phyloP scores from a whole-genome alignment of 441 rosid genomes.

The Populus tomentosa region DNA sequence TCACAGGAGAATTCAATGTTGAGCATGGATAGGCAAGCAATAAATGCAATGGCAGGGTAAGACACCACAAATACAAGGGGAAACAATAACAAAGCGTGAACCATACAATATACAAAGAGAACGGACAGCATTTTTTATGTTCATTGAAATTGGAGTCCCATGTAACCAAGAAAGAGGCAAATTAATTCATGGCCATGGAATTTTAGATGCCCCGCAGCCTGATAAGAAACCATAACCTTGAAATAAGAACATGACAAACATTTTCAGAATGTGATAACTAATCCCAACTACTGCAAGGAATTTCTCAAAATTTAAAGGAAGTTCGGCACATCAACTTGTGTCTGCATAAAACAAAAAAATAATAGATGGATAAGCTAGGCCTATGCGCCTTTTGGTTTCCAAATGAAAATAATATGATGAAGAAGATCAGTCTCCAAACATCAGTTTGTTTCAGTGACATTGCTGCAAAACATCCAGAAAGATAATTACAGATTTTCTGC shows the following conservation, averaged over 20 bases:
- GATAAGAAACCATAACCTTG: background rate
- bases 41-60: background rate
- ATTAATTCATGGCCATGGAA: background rate
- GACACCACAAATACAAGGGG: background rate
- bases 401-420: background rate
- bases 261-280: background rate
- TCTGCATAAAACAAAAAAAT: background rate
- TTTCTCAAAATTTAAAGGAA: background rate
- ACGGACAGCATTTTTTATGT: background rate
- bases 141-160: background rate
- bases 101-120: background rate
- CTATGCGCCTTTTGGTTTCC: background rate
- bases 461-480: background rate
- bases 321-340: background rate
- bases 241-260: background rate
- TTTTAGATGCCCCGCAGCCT: background rate
- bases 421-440: background rate
- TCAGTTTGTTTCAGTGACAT: background rate
- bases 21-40: slow-evolving; percentile 1
- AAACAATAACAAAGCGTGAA: background rate
- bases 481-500: background rate
- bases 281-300: background rate
- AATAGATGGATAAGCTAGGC: background rate
- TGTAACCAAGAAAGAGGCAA: background rate
- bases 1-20: slow-evolving; percentile 5